These are phyloP conservation scores for Triticum monococcum DNA, from an alignment of 176 grass and related monocot species.

Conservation along the genomic window DNA sequence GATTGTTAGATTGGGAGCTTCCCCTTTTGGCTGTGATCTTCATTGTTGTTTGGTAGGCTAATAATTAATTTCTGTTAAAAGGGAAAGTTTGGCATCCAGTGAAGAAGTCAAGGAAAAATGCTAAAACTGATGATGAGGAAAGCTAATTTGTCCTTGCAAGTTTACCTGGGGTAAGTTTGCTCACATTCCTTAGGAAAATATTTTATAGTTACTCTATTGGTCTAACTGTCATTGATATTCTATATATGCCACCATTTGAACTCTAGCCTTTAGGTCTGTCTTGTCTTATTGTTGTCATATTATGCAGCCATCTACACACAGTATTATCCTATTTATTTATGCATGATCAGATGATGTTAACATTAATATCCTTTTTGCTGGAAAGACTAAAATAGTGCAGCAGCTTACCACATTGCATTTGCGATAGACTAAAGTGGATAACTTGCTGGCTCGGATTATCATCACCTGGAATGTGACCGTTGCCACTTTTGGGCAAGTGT, in stretches of 20 bases:
- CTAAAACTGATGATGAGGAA: constrained; percentile 71
- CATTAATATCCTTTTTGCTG: not conserved
- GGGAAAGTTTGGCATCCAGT: constrained; percentile 52
- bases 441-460: not conserved
- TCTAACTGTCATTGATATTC: not conserved
- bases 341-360: not conserved
- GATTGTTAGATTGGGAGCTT: constrained; percentile 9
- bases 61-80: constrained; percentile 35
- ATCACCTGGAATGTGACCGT: not conserved
- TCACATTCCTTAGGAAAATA: constrained; percentile 3
- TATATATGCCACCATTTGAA: not conserved
- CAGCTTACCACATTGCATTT: not conserved
- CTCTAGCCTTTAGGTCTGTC: not conserved
- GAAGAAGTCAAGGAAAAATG: constrained; percentile 47
- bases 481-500: not conserved
- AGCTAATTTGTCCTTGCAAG: constrained; percentile 32
- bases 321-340: constrained; percentile 1
- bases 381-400: not conserved
- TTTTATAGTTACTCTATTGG: not conserved
- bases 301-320: not conserved
- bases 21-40: not conserved
- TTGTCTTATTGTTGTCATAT: constrained; percentile 13
- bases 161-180: constrained; percentile 37
- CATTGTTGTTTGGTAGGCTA: constrained; percentile 23
- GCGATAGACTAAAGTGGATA: not conserved